Evolutionary conservation across 2,329 filamentous ascomycete genomes (phyloP).

Genomic region (Anisogramma anomala): DNA sequence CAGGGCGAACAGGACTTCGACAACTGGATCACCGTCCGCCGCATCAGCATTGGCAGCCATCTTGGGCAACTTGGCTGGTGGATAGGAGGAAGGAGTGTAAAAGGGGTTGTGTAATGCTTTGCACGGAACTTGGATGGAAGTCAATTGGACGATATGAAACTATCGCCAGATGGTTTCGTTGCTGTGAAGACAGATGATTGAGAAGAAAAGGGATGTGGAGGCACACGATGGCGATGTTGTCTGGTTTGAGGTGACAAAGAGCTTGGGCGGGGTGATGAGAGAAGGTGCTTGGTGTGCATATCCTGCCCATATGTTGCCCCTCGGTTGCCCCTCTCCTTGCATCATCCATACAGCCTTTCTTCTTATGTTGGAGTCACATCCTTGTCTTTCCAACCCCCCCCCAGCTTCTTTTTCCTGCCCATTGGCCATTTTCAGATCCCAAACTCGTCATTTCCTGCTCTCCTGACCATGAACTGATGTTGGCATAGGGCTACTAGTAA

Average conservation of each 20-base stretch:
- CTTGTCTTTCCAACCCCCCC: too few species aligned
- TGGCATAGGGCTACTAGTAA: too few species aligned
- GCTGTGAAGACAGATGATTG: too few species aligned
- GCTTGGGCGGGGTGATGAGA: too few species aligned
- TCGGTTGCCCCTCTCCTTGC: too few species aligned
- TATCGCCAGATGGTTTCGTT: conserved; percentile 3
- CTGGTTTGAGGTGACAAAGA: neutral
- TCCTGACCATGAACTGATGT: too few species aligned
- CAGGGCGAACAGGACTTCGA: conserved; percentile 47
- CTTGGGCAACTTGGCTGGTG: conserved; percentile 26
- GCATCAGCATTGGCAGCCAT: conserved; percentile 50
- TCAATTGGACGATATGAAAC: conserved; percentile 10
- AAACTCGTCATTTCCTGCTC: too few species aligned
- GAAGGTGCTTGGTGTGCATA: conserved; percentile 3
- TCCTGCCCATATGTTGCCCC: too few species aligned
- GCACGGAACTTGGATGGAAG: conserved; percentile 1
- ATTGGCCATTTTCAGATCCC: too few species aligned
- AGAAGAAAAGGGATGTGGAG: neutral
- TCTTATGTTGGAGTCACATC: too few species aligned
- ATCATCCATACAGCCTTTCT: too few species aligned
- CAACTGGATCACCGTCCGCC: conserved; percentile 42
- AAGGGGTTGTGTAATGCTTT: neutral
- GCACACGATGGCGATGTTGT: neutral
- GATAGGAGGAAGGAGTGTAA: neutral
- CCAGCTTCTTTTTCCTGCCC: too few species aligned